Conservation (phyloP, 2,329 filamentous ascomycete genomes). For the Paecilomyces sp. region DNA sequence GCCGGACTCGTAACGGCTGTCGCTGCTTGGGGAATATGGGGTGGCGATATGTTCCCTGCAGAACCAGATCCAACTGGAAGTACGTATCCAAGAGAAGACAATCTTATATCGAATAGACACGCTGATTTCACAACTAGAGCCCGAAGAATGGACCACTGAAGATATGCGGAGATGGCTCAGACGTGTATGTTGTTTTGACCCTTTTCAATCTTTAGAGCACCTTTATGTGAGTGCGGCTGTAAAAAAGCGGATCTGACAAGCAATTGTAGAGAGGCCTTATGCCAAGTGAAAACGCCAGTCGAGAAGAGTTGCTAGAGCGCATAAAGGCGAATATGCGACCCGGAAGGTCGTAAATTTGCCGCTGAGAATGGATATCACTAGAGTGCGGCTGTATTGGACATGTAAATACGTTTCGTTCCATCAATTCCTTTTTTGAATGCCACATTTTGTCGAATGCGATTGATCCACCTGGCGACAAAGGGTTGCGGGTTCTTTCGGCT, state of each 20-base stretch:
- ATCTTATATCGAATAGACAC: neutral
- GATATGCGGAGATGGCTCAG: constrained; percentile 77
- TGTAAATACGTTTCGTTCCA: neutral
- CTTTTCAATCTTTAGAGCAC: neutral
- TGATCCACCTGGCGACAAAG: neutral
- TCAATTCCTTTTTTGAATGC: neutral
- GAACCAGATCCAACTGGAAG: constrained; percentile 70
- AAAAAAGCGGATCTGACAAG: neutral
- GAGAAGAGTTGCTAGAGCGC: constrained; percentile 59
- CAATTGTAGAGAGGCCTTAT: constrained; percentile 53
- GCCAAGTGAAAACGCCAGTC: constrained; percentile 52
- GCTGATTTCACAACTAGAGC: constrained; percentile 39
- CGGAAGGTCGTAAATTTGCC: constrained; percentile 15
- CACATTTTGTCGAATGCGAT: neutral
- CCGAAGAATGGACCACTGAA: constrained; percentile 66
- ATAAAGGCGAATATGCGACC: constrained; percentile 61
- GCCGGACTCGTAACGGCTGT: constrained; percentile 74
- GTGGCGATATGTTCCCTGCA: constrained; percentile 72
- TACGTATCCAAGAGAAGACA: constrained; percentile 30
- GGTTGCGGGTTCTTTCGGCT: neutral
- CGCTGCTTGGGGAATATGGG: constrained; percentile 79
- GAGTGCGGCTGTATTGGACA: neutral
- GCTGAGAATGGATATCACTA: neutral
- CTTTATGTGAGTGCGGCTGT: neutral
- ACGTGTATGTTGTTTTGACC: constrained; percentile 52